A percentile compares a stretch with the other conserved stretches of the same genome.
Evolutionary conservation across 345 rosid genomes (phyloP).

Genomic region (Citrus sp.): DNA sequence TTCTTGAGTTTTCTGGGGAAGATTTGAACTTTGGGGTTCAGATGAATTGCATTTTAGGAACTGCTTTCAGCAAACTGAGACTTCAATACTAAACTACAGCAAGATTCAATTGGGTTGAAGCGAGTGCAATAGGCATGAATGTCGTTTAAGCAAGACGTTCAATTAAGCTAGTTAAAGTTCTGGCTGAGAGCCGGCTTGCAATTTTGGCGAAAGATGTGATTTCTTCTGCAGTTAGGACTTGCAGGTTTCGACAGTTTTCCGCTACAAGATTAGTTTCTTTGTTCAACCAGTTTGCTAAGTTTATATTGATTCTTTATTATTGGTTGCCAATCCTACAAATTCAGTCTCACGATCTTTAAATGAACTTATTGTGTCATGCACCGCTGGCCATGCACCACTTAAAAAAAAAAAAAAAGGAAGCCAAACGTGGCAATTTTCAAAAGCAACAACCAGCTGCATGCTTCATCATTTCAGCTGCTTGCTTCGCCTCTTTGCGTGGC

Average conservation of each 20-base stretch:
- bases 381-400: too few relatives aligned
- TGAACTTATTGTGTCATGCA: neutral
- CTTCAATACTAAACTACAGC: neutral
- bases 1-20: conserved; percentile 10
- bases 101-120: neutral
- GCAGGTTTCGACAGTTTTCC: conserved; percentile 3
- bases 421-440: too few relatives aligned
- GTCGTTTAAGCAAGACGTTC: neutral
- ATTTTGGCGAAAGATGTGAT: neutral
- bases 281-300: neutral
- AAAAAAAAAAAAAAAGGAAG: too few relatives aligned
- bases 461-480: too few relatives aligned
- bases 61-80: conserved; percentile 1
- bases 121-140: neutral
- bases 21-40: neutral
- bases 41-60: neutral
- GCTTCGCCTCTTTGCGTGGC: too few relatives aligned
- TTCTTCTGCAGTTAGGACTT: neutral
- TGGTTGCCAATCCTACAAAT: neutral
- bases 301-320: neutral
- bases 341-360: neutral
- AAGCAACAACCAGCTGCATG: too few relatives aligned
- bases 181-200: neutral
- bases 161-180: neutral
- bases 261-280: neutral